phyloP scores from a whole-genome alignment of 257 asterid genomes.

The Leonotis leonurus region DNA sequence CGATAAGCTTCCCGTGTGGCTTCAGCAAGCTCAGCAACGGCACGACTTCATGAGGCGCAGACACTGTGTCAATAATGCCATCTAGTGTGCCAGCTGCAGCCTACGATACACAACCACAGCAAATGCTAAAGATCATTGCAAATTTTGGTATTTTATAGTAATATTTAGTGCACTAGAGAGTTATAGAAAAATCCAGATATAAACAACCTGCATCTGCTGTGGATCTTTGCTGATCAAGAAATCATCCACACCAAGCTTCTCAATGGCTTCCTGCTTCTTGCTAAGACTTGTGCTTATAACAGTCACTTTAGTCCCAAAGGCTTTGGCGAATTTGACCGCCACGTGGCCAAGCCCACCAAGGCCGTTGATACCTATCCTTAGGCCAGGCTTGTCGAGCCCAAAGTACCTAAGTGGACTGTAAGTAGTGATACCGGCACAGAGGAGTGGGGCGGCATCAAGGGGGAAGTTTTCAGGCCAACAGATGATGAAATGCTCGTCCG shows the following conservation, averaged over 20 bases:
- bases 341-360: constrained; percentile 61
- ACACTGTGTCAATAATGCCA: constrained; percentile 45
- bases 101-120: constrained; percentile 6
- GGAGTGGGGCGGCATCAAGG: constrained; percentile 52
- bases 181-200: not conserved
- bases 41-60: constrained; percentile 37
- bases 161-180: not conserved
- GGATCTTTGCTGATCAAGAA: constrained; percentile 40
- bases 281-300: constrained; percentile 38
- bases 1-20: constrained; percentile 39
- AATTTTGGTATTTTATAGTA: no score
- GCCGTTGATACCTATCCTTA: constrained; percentile 43
- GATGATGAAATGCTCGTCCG: constrained; percentile 36
- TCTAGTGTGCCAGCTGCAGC: constrained; percentile 43
- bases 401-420: constrained; percentile 44
- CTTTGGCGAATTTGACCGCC: constrained; percentile 59
- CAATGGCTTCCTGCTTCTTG: constrained; percentile 45
- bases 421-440: constrained; percentile 55
- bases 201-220: constrained; percentile 38
- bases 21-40: constrained; percentile 42
- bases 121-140: not conserved
- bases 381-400: constrained; percentile 51
- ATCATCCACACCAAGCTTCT: constrained; percentile 40
- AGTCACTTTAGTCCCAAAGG: constrained; percentile 43
- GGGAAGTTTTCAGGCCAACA: constrained; percentile 51